phyloP scores from a whole-genome alignment of 305 asterid species.

The Fraxinus latifolia region DNA sequence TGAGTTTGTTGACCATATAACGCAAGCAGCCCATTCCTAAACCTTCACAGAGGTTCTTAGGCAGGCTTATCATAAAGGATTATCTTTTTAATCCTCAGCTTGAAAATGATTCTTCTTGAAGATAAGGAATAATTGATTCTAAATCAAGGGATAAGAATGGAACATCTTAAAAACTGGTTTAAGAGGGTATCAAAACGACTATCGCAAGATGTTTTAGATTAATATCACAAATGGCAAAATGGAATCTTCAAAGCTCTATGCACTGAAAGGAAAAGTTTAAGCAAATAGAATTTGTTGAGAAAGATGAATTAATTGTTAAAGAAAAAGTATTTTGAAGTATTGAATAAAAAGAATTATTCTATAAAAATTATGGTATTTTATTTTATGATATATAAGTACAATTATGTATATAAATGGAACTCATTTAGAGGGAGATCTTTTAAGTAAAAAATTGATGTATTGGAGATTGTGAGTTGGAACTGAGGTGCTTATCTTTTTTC shows the following conservation, averaged over 20 bases:
- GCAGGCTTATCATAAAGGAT: not conserved
- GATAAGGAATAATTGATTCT: not conserved
- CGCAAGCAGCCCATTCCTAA: not conserved
- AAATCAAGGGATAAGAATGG: not conserved
- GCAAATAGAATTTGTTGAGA: not conserved
- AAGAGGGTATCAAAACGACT: not conserved
- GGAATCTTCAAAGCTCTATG: not conserved
- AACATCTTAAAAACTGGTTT: not conserved
- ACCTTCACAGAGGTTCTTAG: not conserved
- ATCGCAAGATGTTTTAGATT: not conserved
- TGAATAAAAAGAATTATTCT: not conserved
- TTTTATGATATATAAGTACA: not conserved
- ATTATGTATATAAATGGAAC: not conserved
- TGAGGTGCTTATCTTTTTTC: slow-evolving; percentile 17
- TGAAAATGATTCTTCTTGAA: not conserved
- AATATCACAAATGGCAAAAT: not conserved
- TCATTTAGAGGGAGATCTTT: not conserved
- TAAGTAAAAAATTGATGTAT: not conserved
- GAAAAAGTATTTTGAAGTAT: not conserved
- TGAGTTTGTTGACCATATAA: not conserved
- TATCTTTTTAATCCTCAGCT: not conserved
- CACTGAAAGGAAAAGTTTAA: not conserved
- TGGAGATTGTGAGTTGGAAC: slow-evolving; percentile 9
- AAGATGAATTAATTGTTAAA: not conserved
- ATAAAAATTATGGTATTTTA: not conserved